Evolutionary conservation across 176 grass and related monocot genomes (phyloP).

Genomic region (Paspalum vaginatum): DNA sequence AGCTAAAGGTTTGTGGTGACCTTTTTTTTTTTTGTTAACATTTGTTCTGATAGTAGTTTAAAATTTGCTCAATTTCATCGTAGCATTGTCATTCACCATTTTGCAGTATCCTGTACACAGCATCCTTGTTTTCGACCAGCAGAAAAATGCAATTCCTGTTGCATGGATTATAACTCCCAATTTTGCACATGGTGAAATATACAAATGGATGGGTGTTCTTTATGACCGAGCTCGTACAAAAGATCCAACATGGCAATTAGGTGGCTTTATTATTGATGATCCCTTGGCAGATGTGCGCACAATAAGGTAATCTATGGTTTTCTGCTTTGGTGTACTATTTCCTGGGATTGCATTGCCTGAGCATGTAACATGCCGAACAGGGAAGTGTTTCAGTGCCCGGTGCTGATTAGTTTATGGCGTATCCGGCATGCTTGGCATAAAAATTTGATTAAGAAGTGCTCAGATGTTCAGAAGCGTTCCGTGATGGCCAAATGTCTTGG

Average conservation of each 20-base stretch:
- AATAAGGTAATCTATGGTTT: slow-evolving; percentile 62
- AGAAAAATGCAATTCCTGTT: slow-evolving; percentile 86
- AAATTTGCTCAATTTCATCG: slow-evolving; percentile 41
- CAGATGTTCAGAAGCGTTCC: slow-evolving; percentile 52
- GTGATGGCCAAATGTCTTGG: slow-evolving; percentile 62
- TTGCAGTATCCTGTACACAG: slow-evolving; percentile 93
- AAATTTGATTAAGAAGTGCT: slow-evolving; percentile 72
- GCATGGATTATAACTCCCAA: slow-evolving; percentile 85
- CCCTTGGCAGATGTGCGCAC: slow-evolving; percentile 68
- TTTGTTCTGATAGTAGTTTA: slow-evolving; percentile 25
- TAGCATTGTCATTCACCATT: slow-evolving; percentile 42
- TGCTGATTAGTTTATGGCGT: slow-evolving; percentile 87
- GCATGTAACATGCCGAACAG: slow-evolving; percentile 45
- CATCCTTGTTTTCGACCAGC: slow-evolving; percentile 84
- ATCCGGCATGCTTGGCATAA: slow-evolving; percentile 76
- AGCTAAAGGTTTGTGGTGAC: slow-evolving; percentile 73
- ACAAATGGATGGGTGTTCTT: slow-evolving; percentile 91
- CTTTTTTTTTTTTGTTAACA: slow-evolving; percentile 17
- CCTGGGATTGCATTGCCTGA: slow-evolving; percentile 41
- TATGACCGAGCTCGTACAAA: slow-evolving; percentile 83
- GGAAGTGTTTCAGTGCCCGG: slow-evolving; percentile 80
- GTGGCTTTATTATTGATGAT: slow-evolving; percentile 94
- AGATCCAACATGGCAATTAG: slow-evolving; percentile 92
- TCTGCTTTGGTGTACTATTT: slow-evolving; percentile 19
- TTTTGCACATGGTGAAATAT: slow-evolving; percentile 68